A percentile compares a stretch with the other conserved stretches of the same genome.
Evolutionary conservation across 1,284 basidiomycete species (phyloP).

Genomic region (Phellopilus nigrolimitatus): DNA sequence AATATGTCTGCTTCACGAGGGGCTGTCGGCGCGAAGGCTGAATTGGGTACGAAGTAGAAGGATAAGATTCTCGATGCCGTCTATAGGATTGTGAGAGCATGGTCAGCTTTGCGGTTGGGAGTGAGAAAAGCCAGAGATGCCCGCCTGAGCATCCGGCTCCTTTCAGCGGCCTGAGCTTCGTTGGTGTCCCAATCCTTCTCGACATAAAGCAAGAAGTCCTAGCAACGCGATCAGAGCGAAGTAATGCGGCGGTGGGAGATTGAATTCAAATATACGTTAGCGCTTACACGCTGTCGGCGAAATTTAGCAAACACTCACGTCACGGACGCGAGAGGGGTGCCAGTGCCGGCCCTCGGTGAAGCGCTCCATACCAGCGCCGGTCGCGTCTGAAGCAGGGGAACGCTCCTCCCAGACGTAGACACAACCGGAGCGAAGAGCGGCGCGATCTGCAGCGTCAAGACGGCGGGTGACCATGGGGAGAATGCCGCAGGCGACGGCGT

Average conservation of each 20-base stretch:
- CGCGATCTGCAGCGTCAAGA: constrained; percentile 41
- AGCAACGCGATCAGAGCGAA: constrained; percentile 8
- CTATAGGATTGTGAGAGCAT: constrained; percentile 2
- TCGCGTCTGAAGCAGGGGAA: constrained; percentile 30
- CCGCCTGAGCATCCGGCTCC: constrained; percentile 18
- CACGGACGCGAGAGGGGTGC: constrained; percentile 30
- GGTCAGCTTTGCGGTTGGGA: constrained; percentile 1
- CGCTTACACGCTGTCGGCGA: too few species aligned
- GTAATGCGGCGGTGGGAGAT: neutral
- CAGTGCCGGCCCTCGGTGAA: constrained; percentile 39
- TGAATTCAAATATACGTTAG: neutral
- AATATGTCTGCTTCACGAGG: constrained; percentile 42
- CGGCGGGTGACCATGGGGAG: constrained; percentile 38
- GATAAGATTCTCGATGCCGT: constrained; percentile 14
- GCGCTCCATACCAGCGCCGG: constrained; percentile 38
- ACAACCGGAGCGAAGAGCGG: constrained; percentile 36
- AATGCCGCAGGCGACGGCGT: constrained; percentile 30
- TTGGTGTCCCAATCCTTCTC: constrained; percentile 29
- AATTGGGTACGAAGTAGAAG: constrained; percentile 14
- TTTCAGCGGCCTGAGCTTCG: constrained; percentile 17
- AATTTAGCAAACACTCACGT: constrained; percentile 29
- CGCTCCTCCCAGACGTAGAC: constrained; percentile 47
- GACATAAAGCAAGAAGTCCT: constrained; percentile 42
- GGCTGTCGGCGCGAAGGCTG: constrained; percentile 22
- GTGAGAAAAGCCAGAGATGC: neutral